These are phyloP conservation scores for Neurospora africana DNA, from an alignment of 495 filamentous ascomycete species.

Conservation along the genomic window DNA sequence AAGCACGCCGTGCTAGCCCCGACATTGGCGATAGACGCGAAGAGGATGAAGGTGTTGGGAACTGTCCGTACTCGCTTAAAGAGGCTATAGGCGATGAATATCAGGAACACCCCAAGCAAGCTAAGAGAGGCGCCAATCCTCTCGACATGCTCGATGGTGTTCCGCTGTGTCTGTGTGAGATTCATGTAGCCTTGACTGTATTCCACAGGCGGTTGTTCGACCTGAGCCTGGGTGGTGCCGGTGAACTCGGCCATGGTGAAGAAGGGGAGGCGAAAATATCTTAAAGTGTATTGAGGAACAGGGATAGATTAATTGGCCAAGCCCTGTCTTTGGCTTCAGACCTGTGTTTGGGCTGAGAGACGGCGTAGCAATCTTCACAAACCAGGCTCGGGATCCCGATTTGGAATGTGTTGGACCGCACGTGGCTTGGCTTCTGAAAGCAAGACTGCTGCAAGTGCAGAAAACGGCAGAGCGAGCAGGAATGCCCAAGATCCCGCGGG, in stretches of 20 bases:
- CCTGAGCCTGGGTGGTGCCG: background rate
- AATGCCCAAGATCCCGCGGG: background rate
- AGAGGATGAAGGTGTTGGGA: constrained; percentile 75
- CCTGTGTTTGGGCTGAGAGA: background rate
- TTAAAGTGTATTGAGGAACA: constrained; percentile 6
- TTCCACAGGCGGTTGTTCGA: constrained; percentile 1
- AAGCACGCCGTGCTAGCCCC: constrained; percentile 66
- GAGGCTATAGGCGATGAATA: constrained; percentile 57
- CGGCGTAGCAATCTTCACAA: background rate
- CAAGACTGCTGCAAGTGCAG: background rate
- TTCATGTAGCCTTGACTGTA: constrained; percentile 17
- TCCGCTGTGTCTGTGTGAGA: constrained; percentile 17
- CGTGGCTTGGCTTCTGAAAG: background rate
- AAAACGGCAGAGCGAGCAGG: background rate
- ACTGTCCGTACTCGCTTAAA: constrained; percentile 56
- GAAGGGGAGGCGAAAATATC: background rate
- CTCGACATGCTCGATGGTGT: constrained; percentile 32
- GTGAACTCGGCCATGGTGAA: background rate
- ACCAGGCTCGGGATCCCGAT: background rate
- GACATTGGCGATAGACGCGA: constrained; percentile 73
- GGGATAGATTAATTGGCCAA: constrained; percentile 10
- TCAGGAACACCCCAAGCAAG: constrained; percentile 54
- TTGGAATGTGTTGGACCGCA: background rate
- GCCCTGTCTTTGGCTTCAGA: background rate
- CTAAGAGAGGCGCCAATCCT: constrained; percentile 48